Evolutionary conservation across 2,329 filamentous ascomycete genomes (phyloP), one percentile per base, ranked within the genome.

Genomic region (Aspergillus amoenus): DNA sequence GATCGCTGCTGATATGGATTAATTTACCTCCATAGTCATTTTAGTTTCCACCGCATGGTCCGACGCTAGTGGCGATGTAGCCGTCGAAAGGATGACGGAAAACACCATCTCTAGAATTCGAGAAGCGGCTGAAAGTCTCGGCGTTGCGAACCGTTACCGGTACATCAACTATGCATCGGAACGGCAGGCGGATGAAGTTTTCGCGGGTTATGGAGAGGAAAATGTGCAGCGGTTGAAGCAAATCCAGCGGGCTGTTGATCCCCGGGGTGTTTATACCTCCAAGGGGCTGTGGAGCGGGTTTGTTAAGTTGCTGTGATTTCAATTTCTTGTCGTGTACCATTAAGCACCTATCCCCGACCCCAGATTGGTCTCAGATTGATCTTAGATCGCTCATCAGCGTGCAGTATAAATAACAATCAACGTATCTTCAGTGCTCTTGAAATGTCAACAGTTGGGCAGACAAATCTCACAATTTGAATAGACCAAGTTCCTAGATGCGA

Each of bases 151-250:
- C 24, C 48, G 59, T 17, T 79, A 68, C 57, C 57, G 72, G 11
- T 79, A 78, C 53, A 73, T 78, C 66, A 79, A 79, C 61, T 78
- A 79, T 56, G 77, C 77, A 6, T 66, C 65, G 34, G 34, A 44
- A 11, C 45, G 34, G 4, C 66, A 69, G 60, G 71, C 63, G 21
- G 70, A 78, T 57, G 67, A 70, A 53, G 67, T 74, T 0, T 65
- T 79, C 41, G 51, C 58, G 2, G 70, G 72, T 22, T 80, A 78
- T 60, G 75, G 76, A 3, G 47, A 57, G 13, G 64, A 61, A 24
- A 78, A 72, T 48, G 54, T 69, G 39, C 55, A 63, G 17, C 68
- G 61, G 32, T 55, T 79, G 61, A 61, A 66, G 55, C 56, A 56
- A 0, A 63, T 77, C 7, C 69, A 71, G 17, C 58, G 53, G 39